phyloP scores from a whole-genome alignment of 352 stramenopile species.

The Lagenidium sp. region DNA sequence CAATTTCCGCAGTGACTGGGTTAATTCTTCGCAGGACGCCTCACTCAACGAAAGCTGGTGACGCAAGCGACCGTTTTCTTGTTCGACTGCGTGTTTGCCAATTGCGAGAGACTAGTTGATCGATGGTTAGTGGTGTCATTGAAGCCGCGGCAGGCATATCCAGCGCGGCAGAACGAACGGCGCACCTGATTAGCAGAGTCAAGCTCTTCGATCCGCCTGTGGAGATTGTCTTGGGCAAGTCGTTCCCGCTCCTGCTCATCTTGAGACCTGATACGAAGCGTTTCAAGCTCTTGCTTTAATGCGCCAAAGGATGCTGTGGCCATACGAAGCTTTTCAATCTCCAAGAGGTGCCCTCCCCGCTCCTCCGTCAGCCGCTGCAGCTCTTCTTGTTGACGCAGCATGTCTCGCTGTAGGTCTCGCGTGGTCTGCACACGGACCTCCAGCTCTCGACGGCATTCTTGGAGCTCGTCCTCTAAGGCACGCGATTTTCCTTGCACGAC shows the following conservation, averaged over 20 bases:
- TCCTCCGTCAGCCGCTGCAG: slow-evolving; percentile 21
- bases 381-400: slow-evolving; percentile 13
- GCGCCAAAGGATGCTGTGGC: slow-evolving; percentile 20
- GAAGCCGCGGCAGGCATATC: neutral
- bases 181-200: slow-evolving; percentile 18
- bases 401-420: slow-evolving; percentile 25
- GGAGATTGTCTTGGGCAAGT: slow-evolving; percentile 7
- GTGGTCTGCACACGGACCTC: slow-evolving; percentile 32
- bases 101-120: slow-evolving; percentile 33
- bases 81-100: slow-evolving; percentile 34
- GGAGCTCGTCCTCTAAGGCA: slow-evolving; percentile 28
- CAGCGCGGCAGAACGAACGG: neutral
- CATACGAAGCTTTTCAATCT: slow-evolving; percentile 24
- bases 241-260: slow-evolving; percentile 18
- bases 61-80: slow-evolving; percentile 42
- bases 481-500: slow-evolving; percentile 32
- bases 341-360: slow-evolving; percentile 18
- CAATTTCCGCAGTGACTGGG: slow-evolving; percentile 24
- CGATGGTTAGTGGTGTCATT: neutral
- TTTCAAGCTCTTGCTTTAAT: slow-evolving; percentile 30
- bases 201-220: slow-evolving; percentile 20
- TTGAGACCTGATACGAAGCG: slow-evolving; percentile 20
- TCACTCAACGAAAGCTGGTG: slow-evolving; percentile 43
- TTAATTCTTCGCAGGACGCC: slow-evolving; percentile 31
- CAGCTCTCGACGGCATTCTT: slow-evolving; percentile 29